A percentile compares a stretch with the other conserved stretches of the same genome.
phyloP scores from a whole-genome alignment of 192 early-diverging fungal genomes.

The Coemansia sp. region DNA sequence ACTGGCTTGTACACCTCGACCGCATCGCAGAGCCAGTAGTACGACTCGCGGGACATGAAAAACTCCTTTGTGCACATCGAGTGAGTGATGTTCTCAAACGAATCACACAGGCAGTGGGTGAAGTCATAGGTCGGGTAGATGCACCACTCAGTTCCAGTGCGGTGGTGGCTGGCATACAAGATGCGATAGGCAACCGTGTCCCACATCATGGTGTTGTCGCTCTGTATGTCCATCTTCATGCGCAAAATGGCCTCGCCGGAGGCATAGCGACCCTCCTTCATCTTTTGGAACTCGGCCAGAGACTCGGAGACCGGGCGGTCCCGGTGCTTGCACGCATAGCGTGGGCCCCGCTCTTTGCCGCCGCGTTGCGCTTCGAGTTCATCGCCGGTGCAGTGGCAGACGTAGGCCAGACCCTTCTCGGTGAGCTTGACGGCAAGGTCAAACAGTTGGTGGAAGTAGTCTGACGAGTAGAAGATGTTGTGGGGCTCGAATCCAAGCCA shows the following conservation, averaged over 20 bases:
- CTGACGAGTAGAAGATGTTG: constrained; percentile 93
- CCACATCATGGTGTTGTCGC: constrained; percentile 99
- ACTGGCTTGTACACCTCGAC: constrained; percentile 99
- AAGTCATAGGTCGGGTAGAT: constrained; percentile 99
- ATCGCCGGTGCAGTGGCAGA: constrained; percentile 94
- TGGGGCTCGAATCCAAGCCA: constrained; percentile 97
- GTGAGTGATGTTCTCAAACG: constrained; percentile 99
- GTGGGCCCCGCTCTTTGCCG: constrained; percentile 81
- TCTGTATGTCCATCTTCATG: constrained; percentile 99
- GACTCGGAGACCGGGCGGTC: constrained; percentile 92
- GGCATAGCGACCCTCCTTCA: constrained; percentile 96
- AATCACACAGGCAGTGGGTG: constrained; percentile 98
- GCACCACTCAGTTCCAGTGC: constrained; percentile 93
- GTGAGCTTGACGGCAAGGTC: constrained; percentile 93
- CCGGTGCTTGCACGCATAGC: constrained; percentile 88
- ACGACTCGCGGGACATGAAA: constrained; percentile 86
- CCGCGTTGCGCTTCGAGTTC: constrained; percentile 92
- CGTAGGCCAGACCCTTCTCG: constrained; percentile 85
- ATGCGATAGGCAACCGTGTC: constrained; percentile 98
- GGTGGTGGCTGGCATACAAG: constrained; percentile 84
- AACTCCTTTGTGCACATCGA: constrained; percentile 99
- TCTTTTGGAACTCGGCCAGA: constrained; percentile 89
- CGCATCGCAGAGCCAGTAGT: constrained; percentile 99
- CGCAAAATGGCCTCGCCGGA: constrained; percentile 89
- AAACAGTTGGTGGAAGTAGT: constrained; percentile 95